A percentile compares a stretch with the other conserved stretches of the same genome.
Conservation (phyloP, 768 basidiomycete genomes). For the Serendipita indica region DNA sequence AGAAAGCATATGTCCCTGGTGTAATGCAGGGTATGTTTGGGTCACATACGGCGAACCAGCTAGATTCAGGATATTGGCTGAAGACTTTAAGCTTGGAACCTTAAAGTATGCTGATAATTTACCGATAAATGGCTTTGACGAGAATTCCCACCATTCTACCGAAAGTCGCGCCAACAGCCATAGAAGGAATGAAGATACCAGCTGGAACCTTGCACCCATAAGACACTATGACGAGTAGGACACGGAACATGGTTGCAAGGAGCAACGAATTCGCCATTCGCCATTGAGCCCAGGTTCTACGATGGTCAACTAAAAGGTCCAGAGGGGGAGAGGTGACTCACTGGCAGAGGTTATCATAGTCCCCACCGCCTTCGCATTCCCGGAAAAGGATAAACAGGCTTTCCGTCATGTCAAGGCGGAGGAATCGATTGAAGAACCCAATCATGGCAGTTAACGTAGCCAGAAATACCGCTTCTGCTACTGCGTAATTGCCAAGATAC, state of each 20-base stretch:
- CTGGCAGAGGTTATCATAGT: conserved; percentile 92
- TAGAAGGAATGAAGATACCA: conserved; percentile 96
- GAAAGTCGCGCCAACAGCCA: conserved; percentile 96
- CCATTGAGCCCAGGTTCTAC: conserved; percentile 83
- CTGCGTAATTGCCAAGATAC: conserved; percentile 65
- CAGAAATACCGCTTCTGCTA: conserved; percentile 77
- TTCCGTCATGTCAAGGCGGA: conserved; percentile 96
- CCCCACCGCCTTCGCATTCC: conserved; percentile 87
- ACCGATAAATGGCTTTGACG: conserved; percentile 86
- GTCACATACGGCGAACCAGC: conserved; percentile 79
- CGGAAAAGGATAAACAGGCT: conserved; percentile 88
- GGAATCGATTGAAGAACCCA: conserved; percentile 86
- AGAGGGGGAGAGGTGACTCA: conserved; percentile 28
- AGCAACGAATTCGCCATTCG: conserved; percentile 84
- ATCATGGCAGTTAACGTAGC: conserved; percentile 82
- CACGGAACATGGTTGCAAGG: conserved; percentile 80
- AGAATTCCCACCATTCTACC: conserved; percentile 95
- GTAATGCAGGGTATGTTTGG: conserved; percentile 95
- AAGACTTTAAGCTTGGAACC: background rate
- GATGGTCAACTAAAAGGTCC: conserved; percentile 12
- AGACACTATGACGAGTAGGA: conserved; percentile 72
- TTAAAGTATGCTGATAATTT: conserved; percentile 15
- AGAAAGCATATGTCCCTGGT: conserved; percentile 93
- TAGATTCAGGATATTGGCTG: conserved; percentile 68
- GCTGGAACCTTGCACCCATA: conserved; percentile 96